Percentiles rank a stretch among this genome's conserved stretches.
Conservation (phyloP, 768 basidiomycete species). For the Lentinula guzmanii region DNA sequence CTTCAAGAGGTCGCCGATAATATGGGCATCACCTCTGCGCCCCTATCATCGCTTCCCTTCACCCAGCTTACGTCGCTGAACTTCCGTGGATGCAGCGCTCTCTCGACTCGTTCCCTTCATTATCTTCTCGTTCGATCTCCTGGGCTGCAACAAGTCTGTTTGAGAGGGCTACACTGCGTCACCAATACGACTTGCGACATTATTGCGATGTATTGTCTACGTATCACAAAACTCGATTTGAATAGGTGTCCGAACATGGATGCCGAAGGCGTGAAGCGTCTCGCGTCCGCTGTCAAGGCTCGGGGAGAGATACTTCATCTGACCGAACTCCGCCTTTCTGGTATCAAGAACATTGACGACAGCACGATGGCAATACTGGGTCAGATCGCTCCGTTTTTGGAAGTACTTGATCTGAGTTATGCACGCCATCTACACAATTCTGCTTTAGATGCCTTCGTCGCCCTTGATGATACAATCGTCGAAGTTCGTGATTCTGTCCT, state of each 20-base stretch:
- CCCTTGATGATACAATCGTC: conserved; percentile 30
- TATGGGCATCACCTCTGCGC: conserved; percentile 39
- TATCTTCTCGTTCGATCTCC: conserved; percentile 64
- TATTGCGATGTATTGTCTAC: conserved; percentile 51
- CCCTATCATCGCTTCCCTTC: conserved; percentile 27
- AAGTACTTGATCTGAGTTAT: conserved; percentile 79
- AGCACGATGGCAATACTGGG: conserved; percentile 61
- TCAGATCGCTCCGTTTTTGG: conserved; percentile 61
- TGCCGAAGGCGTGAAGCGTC: conserved; percentile 50
- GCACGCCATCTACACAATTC: conserved; percentile 68
- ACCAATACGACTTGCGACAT: conserved; percentile 71
- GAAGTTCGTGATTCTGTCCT: conserved; percentile 34
- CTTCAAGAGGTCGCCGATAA: conserved; percentile 48
- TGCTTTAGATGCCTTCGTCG: conserved; percentile 68
- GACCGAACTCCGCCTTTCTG: conserved; percentile 61
- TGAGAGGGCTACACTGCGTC: conserved; percentile 66
- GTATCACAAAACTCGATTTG: conserved; percentile 58
- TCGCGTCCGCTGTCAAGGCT: conserved; percentile 36
- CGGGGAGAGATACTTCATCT: conserved; percentile 47
- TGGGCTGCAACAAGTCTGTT: conserved; percentile 45
- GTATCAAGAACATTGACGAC: conserved; percentile 57
- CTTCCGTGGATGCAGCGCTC: conserved; percentile 61
- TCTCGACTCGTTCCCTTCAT: conserved; percentile 66
- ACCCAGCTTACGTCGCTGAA: conserved; percentile 71
- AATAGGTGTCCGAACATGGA: conserved; percentile 66